Evolutionary conservation across 148 eudicot genomes (phyloP).

Genomic region (Heliamphora exappendiculata): DNA sequence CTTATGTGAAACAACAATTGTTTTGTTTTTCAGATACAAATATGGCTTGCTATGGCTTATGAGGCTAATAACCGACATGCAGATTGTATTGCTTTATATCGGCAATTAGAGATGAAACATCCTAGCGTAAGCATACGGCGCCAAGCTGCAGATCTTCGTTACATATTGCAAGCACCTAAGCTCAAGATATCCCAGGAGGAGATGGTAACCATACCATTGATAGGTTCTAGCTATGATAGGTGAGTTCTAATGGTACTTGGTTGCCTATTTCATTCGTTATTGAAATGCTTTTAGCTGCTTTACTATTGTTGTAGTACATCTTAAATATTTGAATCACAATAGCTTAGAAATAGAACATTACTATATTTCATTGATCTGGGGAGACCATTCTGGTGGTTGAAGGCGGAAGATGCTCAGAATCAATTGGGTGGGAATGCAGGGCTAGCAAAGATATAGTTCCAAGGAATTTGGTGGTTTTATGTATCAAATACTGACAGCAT

Average conservation of each 20-base stretch:
- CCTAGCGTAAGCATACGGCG: constrained; percentile 77
- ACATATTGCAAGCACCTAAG: constrained; percentile 95
- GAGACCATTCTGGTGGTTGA: not conserved
- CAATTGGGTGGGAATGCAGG: not conserved
- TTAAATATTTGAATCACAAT: not conserved
- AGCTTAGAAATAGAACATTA: not conserved
- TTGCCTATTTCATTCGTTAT: not conserved
- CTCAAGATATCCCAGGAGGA: constrained; percentile 96
- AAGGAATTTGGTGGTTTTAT: not conserved
- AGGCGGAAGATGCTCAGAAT: too few species aligned
- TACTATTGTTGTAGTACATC: not conserved
- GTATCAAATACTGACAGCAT: not conserved
- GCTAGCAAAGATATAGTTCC: not conserved
- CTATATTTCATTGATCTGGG: too few species aligned
- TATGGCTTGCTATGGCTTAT: constrained; percentile 99
- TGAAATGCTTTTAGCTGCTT: not conserved
- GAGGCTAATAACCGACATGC: constrained; percentile 86
- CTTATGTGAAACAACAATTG: constrained; percentile 11
- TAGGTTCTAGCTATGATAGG: constrained; percentile 93
- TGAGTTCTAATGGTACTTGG: constrained; percentile 22
- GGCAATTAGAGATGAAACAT: constrained; percentile 65
- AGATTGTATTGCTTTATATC: constrained; percentile 80
- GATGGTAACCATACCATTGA: constrained; percentile 94
- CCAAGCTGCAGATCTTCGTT: constrained; percentile 87
- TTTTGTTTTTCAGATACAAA: constrained; percentile 66